Percentiles rank a stretch among this genome's conserved stretches.
phyloP scores from a whole-genome alignment of 352 stramenopile species.

The Pythium grandisporangium region DNA sequence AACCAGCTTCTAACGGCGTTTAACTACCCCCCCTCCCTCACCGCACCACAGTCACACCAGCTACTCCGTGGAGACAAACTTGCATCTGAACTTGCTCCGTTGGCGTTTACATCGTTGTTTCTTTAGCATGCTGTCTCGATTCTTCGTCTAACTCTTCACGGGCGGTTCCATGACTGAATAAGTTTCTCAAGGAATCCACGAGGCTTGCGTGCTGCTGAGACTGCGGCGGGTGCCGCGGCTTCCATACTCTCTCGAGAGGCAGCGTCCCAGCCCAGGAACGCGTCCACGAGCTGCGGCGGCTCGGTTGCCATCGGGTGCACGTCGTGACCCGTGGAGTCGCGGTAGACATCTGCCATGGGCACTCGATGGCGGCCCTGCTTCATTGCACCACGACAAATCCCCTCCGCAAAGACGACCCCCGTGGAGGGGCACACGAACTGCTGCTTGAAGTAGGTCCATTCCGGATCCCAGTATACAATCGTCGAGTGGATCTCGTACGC shows the following conservation, averaged over 20 bases:
- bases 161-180: no score
- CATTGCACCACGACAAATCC: conserved; percentile 48
- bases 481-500: conserved; percentile 56
- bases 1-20: no score
- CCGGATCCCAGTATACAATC: conserved; percentile 62
- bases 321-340: conserved; percentile 35
- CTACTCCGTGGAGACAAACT: no score
- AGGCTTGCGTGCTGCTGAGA: no score
- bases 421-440: conserved; percentile 64
- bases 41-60: no score
- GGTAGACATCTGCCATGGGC: conserved; percentile 37
- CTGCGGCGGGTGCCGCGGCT: no score
- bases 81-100: no score
- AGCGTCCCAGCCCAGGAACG: conserved; percentile 50
- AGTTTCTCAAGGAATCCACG: no score
- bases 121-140: no score
- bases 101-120: no score
- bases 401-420: conserved; percentile 49
- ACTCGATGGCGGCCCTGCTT: conserved; percentile 37
- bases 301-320: conserved; percentile 24
- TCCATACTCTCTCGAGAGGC: conserved; percentile 52
- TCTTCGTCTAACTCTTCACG: no score
- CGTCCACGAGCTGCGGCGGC: conserved; percentile 33
- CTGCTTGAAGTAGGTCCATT: conserved; percentile 54
- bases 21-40: no score